phyloP scores from a whole-genome alignment of 2,329 filamentous ascomycete species.

The Fusarium temperatum region DNA sequence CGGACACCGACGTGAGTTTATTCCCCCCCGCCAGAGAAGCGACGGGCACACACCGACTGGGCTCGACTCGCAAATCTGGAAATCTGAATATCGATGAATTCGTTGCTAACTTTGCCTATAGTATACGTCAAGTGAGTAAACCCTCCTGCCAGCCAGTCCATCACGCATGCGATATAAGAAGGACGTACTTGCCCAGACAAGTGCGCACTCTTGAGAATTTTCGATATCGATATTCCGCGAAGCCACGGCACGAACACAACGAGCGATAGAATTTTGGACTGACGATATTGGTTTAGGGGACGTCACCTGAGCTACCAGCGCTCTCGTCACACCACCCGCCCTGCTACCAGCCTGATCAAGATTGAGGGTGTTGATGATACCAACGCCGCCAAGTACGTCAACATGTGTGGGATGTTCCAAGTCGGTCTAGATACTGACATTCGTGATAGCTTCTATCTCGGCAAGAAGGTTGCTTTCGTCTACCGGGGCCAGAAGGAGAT shows the following conservation, averaged over 20 bases:
- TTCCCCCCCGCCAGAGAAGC: conserved; percentile 4
- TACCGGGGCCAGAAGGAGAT: conserved; percentile 96
- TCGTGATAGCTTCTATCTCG: conserved; percentile 82
- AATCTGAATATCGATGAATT: conserved; percentile 26
- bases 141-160: neutral
- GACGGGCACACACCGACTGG: conserved; percentile 19
- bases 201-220: conserved; percentile 30
- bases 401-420: neutral
- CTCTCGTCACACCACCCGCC: conserved; percentile 90
- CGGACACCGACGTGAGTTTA: conserved; percentile 85
- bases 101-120: conserved; percentile 56
- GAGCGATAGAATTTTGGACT: conserved; percentile 42
- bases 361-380: conserved; percentile 97
- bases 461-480: conserved; percentile 99
- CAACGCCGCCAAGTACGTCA: conserved; percentile 82
- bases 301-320: conserved; percentile 98
- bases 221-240: conserved; percentile 39
- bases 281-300: conserved; percentile 69
- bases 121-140: conserved; percentile 89
- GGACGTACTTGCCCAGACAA: conserved; percentile 12
- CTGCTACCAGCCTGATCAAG: conserved; percentile 94
- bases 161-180: conserved; percentile 31
- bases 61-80: conserved; percentile 9
- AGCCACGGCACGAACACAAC: conserved; percentile 33
- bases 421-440: conserved; percentile 38